Percentiles rank a stretch among this genome's conserved stretches.
phyloP scores from a whole-genome alignment of 2,329 filamentous ascomycete genomes.

The Graphiopsis chlorocephala region DNA sequence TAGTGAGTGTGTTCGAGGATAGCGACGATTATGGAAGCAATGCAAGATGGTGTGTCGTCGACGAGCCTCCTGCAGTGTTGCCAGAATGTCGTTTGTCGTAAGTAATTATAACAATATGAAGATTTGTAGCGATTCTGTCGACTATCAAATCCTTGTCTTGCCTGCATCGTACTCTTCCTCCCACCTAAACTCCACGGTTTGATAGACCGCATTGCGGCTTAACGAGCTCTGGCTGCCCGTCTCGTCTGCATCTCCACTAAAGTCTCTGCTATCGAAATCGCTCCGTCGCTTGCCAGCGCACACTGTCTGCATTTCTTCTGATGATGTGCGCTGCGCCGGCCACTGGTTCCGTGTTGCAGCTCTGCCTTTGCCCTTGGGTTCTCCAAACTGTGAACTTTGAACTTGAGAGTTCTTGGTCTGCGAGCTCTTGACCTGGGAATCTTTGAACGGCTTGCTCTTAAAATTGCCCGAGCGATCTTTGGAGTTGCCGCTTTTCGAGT shows the following conservation, averaged over 20 bases:
- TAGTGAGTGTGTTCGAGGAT: not conserved
- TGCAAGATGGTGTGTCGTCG: not conserved
- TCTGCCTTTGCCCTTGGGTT: not conserved
- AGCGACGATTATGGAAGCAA: not conserved
- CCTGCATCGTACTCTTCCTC: conserved; percentile 16
- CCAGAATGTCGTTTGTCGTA: not conserved
- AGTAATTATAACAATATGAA: not conserved
- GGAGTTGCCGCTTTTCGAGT: conserved; percentile 8
- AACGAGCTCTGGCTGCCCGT: conserved; percentile 18
- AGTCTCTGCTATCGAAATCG: not conserved
- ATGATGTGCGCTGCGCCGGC: not conserved
- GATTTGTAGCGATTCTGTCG: conserved; percentile 7
- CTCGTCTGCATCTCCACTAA: conserved; percentile 12
- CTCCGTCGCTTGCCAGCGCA: not conserved
- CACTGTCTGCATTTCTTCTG: not conserved
- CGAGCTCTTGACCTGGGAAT: not conserved
- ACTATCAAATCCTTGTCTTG: not conserved
- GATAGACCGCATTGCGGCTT: conserved; percentile 17
- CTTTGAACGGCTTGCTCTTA: not conserved
- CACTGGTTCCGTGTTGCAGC: not conserved
- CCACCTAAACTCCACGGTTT: conserved; percentile 18
- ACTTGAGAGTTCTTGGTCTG: not conserved
- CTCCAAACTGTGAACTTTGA: not conserved
- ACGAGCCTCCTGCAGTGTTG: not conserved
- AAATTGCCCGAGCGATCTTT: not conserved